Evolutionary conservation across 352 stramenopile species (phyloP), one percentile per base, ranked within the genome.

Genomic region (Phytophthora uliginosa): DNA sequence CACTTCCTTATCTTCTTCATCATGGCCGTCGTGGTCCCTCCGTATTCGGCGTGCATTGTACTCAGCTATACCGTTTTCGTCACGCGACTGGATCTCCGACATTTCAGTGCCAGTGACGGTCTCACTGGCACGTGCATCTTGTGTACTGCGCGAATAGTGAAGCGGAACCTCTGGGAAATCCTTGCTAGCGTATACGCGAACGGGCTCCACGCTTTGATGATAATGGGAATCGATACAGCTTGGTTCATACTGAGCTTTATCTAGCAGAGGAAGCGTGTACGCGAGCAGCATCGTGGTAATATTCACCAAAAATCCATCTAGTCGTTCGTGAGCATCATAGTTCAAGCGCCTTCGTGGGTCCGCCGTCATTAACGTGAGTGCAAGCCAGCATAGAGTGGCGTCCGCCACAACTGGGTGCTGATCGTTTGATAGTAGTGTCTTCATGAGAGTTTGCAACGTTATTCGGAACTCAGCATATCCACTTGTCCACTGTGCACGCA

Each of bases 251-350:
- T 78, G 71, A 1, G 63, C 74, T 2, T 78, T 72, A 7, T 78
- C 57, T 8, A 90, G 48, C n/a, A 84, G 48, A n/a, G 76, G 73
- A 2, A 87, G 59, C 12, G 78, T 74, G 18, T 84, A 58, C 28
- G 78, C 64, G 2, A 92, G 77, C 7, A 93, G 61, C 47, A 83
- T 82, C 3, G 77, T 77, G 3, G 70, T 84, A 45, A 95, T 57
- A 68, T 95, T 95, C 34, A 91, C 80, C 51, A 95, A 66, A 34
- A 93, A 84, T 2, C 88, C 88, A 55, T 95, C 88, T 48, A 91
- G 72, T 22, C 80, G 69, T 60, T 92, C 82, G 45, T 85, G 80
- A 24, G 65, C 74, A 52, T 86, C 77, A 34, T 81, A 83, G 38
- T 77, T 85, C 63, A 89, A 76, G 13, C 81, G 79, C 7, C 79